Percentiles rank a stretch among this genome's conserved stretches.
Conservation (phyloP, 2,329 filamentous ascomycete genomes). For the Balansia obtecta region DNA sequence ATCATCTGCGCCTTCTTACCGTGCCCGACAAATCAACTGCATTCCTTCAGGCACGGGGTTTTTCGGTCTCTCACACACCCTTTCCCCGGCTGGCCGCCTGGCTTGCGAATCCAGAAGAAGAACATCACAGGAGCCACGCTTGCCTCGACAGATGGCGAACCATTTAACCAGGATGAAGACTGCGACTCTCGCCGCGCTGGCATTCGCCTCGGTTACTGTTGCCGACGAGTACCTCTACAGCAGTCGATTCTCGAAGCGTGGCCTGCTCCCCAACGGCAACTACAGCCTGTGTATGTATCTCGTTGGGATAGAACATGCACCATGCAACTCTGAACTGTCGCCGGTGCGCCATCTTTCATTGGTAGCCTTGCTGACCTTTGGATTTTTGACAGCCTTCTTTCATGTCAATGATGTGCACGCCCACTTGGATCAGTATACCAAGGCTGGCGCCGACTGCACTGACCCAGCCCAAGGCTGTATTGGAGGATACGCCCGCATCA, state of each 20-base stretch:
- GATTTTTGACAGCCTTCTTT: conserved; percentile 48
- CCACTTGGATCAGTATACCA: conserved; percentile 50
- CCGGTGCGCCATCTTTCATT: background rate
- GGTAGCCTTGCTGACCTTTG: too few relatives aligned
- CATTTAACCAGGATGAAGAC: background rate
- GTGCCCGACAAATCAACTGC: too few relatives aligned
- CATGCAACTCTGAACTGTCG: too few relatives aligned
- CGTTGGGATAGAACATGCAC: too few relatives aligned
- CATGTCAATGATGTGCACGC: conserved; percentile 60
- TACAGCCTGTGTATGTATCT: conserved; percentile 6
- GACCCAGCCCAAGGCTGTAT: conserved; percentile 44
- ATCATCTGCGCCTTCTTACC: background rate
- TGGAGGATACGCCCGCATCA: conserved; percentile 53
- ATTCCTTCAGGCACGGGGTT: background rate
- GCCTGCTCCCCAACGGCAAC: conserved; percentile 5
- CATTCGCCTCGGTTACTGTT: conserved; percentile 1
- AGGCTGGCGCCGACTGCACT: conserved; percentile 49
- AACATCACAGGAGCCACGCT: background rate
- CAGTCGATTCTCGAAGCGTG: conserved; percentile 5
- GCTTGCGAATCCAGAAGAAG: background rate
- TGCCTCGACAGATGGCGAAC: background rate
- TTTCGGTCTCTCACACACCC: background rate
- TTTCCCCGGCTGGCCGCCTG: background rate
- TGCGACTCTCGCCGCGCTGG: conserved; percentile 3
- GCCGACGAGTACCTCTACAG: conserved; percentile 7